Evolutionary conservation across 2,329 filamentous ascomycete genomes (phyloP), one percentile per base, ranked within the genome.

Genomic region (Biscogniauxia mediterranea): DNA sequence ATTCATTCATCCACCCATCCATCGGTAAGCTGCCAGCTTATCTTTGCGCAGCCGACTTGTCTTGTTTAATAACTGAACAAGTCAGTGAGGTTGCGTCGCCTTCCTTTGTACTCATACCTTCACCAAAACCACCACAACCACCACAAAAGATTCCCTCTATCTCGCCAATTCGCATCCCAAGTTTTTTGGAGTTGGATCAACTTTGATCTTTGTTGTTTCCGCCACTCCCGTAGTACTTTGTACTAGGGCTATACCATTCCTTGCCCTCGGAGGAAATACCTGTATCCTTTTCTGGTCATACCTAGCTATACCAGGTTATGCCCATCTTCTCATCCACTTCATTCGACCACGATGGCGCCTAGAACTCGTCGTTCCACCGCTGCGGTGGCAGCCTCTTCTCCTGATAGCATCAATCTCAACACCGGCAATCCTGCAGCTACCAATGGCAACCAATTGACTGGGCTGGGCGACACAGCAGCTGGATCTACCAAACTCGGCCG

Each of bases 401-500:
- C 28, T 32, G 7, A 55, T 19, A 49, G 19, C n/a, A 32, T 55
- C 5, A 7, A 17, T 15, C 23, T 11, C 11, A 23, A n/a, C n/a
- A 52, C 26, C 19, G 38, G 52, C 15, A 38, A 15, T 23, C 15
- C 50, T 17, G 42, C 58, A 54, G n/a, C 54, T 15, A 25, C 13
- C 51, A 54, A 25, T 17, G 13, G 23, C 53, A 49, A n/a, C 17
- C 54, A 60, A 28, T 51, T 46, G 21, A 15, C 38, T 15, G 28
- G 26, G 49, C 7, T 55, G 4, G 26, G 17, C 55, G 52, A 42
- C 9, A n/a, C 50, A 19, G 32, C 54, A 20, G 26, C 60, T 28
- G 19, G 51, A 38, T 51, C 51, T 54, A 55, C 66, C 4, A 74
- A 73, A 61, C 70, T 65, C 23, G 49, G 61, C 28, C 70, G 72